These are phyloP conservation scores for Candida odintsovae DNA, from an alignment of 805 yeast species.

Conservation along the genomic window DNA sequence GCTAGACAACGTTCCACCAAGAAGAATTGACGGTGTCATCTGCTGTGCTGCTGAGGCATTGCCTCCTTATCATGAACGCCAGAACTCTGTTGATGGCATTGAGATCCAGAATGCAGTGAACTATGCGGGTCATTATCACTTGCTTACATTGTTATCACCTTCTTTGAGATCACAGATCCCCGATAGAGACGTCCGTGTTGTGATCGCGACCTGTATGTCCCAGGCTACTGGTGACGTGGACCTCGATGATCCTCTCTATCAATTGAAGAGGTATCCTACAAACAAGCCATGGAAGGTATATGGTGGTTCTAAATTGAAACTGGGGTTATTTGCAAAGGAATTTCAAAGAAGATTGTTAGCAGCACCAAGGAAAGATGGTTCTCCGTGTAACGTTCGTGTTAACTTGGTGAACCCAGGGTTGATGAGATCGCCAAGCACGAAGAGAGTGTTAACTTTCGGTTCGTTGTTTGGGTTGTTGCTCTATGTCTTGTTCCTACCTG, in stretches of 20 bases:
- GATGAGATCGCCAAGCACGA: slow-evolving; percentile 81
- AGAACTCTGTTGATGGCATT: slow-evolving; percentile 71
- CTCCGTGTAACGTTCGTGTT: slow-evolving; percentile 63
- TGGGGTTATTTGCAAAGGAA: slow-evolving; percentile 72
- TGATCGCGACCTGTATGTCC: slow-evolving; percentile 72
- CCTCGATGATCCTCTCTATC: slow-evolving; percentile 59
- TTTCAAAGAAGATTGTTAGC: slow-evolving; percentile 59
- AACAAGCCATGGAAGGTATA: slow-evolving; percentile 67
- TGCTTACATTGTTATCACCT: slow-evolving; percentile 76
- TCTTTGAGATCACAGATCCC: slow-evolving; percentile 85
- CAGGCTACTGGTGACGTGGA: slow-evolving; percentile 71
- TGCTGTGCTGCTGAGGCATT: slow-evolving; percentile 82
- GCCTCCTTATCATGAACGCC: slow-evolving; percentile 65
- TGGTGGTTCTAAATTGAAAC: slow-evolving; percentile 76
- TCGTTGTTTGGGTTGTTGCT: slow-evolving; percentile 55
- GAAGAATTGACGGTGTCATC: slow-evolving; percentile 84
- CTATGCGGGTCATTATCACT: slow-evolving; percentile 75
- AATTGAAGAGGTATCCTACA: slow-evolving; percentile 48
- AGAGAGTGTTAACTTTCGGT: slow-evolving; percentile 75
- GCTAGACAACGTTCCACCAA: slow-evolving; percentile 86
- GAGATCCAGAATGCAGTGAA: slow-evolving; percentile 83
- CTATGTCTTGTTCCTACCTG: slow-evolving; percentile 67
- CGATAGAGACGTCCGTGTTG: slow-evolving; percentile 84
- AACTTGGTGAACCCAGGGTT: slow-evolving; percentile 87
- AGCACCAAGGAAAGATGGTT: slow-evolving; percentile 64